Percentiles rank a stretch among this genome's conserved stretches.
phyloP scores from a whole-genome alignment of 2,329 filamentous ascomycete species.

The Sclerotinia minor region DNA sequence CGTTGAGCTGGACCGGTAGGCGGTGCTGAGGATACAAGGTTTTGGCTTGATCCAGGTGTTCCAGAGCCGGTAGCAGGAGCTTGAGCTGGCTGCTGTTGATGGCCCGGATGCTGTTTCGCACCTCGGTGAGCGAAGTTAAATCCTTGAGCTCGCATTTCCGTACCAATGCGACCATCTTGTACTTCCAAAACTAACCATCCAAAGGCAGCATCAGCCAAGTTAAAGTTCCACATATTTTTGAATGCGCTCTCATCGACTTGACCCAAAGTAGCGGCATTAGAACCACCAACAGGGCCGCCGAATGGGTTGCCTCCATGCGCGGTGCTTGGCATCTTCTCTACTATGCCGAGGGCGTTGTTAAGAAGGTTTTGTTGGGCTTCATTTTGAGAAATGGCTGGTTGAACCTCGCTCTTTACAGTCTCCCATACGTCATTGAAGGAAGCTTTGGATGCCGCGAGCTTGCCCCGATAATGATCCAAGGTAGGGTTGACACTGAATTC shows the following conservation, averaged over 20 bases:
- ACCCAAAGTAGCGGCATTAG: conserved; percentile 65
- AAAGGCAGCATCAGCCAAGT: conserved; percentile 94
- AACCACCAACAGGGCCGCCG: conserved; percentile 76
- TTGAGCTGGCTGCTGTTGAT: conserved; percentile 38
- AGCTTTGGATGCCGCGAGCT: conserved; percentile 94
- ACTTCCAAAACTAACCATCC: conserved; percentile 94
- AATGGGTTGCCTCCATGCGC: conserved; percentile 97
- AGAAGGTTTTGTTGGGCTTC: conserved; percentile 90
- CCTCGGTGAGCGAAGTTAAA: conserved; percentile 99
- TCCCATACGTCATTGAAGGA: conserved; percentile 99
- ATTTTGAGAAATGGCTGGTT: conserved; percentile 90
- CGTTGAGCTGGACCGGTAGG: conserved; percentile 40
- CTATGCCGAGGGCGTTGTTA: conserved; percentile 85
- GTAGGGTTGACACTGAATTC: conserved; percentile 99
- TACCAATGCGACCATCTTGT: conserved; percentile 92
- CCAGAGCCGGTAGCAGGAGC: conserved; percentile 42
- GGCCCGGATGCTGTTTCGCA: conserved; percentile 66
- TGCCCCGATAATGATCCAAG: conserved; percentile 95
- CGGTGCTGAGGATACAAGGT: conserved; percentile 39
- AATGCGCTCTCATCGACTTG: conserved; percentile 98
- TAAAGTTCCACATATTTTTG: conserved; percentile 99
- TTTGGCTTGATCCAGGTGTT: conserved; percentile 41
- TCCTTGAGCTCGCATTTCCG: conserved; percentile 96
- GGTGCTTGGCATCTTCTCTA: conserved; percentile 96
- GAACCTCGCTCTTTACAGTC: conserved; percentile 93